Evolutionary conservation across 140 eudicot genomes (phyloP).

Genomic region (Flaveria floridana): DNA sequence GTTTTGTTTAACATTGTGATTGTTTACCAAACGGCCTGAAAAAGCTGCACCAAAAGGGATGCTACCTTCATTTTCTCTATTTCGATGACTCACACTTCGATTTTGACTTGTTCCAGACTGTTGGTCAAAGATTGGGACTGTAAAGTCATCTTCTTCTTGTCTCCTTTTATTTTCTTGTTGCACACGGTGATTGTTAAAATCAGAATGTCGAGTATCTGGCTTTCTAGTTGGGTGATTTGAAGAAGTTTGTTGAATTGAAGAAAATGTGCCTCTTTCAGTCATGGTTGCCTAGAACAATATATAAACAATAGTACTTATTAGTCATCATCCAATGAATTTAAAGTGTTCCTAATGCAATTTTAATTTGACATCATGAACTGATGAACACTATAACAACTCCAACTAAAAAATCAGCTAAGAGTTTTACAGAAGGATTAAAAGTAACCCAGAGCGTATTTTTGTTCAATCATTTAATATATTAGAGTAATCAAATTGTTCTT

Average conservation of each 20-base stretch:
- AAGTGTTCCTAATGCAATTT: not conserved
- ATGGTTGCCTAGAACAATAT: conserved; percentile 51
- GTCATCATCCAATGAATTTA: not conserved
- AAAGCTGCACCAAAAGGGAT: conserved; percentile 31
- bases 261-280: conserved; percentile 46
- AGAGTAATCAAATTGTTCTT: not conserved
- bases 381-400: not conserved
- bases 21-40: conserved; percentile 29
- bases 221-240: conserved; percentile 35
- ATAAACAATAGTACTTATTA: not conserved
- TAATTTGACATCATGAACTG: not conserved
- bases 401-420: not conserved
- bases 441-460: not conserved
- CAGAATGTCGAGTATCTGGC: conserved; percentile 33
- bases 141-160: conserved; percentile 68
- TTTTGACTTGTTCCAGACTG: conserved; percentile 47
- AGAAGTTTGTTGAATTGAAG: conserved; percentile 47
- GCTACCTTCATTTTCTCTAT: conserved; percentile 33
- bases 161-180: conserved; percentile 48
- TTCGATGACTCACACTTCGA: conserved; percentile 31
- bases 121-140: conserved; percentile 70
- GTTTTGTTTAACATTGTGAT: conserved; percentile 34
- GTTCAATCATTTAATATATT: not conserved
- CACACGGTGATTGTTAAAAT: conserved; percentile 33
- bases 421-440: not conserved